Percentiles rank a stretch among this genome's conserved stretches.
These are phyloP conservation scores for Kluyveromyces wickerhamii DNA, from an alignment of 805 yeast species.

Conservation along the genomic window DNA sequence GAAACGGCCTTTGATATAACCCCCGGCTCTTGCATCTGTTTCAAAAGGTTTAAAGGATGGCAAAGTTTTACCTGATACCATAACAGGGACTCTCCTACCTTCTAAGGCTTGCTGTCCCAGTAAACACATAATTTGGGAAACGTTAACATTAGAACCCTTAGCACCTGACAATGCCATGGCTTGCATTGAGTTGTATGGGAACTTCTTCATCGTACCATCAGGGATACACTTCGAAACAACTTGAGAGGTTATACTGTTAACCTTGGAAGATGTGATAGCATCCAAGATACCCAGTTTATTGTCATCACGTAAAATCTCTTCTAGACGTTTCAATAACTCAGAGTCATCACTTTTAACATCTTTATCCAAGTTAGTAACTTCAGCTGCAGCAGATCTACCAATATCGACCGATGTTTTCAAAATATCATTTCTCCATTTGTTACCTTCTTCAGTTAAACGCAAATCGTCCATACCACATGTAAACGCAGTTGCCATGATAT, in stretches of 20 bases:
- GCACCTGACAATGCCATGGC: constrained; percentile 99
- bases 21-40: constrained; percentile 97
- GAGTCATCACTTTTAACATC: constrained; percentile 45
- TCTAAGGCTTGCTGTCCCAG: constrained; percentile 98
- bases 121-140: constrained; percentile 98
- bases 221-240: constrained; percentile 95
- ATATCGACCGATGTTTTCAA: constrained; percentile 67
- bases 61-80: constrained; percentile 96
- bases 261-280: constrained; percentile 91
- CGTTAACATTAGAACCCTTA: constrained; percentile 96
- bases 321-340: constrained; percentile 80
- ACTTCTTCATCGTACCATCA: constrained; percentile 87
- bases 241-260: constrained; percentile 84
- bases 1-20: constrained; percentile 93
- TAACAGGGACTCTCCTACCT: constrained; percentile 98
- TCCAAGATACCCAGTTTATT: constrained; percentile 87
- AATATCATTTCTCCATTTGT: constrained; percentile 78
- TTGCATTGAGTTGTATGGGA: constrained; percentile 97
- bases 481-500: constrained; percentile 84
- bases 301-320: constrained; percentile 92
- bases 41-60: constrained; percentile 96
- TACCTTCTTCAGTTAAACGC: constrained; percentile 86
- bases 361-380: constrained; percentile 75
- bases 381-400: constrained; percentile 90
- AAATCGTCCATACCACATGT: constrained; percentile 99